Conservation (phyloP, 2,329 filamentous ascomycete species). For the Pseudocercospora pini-densiflorae region DNA sequence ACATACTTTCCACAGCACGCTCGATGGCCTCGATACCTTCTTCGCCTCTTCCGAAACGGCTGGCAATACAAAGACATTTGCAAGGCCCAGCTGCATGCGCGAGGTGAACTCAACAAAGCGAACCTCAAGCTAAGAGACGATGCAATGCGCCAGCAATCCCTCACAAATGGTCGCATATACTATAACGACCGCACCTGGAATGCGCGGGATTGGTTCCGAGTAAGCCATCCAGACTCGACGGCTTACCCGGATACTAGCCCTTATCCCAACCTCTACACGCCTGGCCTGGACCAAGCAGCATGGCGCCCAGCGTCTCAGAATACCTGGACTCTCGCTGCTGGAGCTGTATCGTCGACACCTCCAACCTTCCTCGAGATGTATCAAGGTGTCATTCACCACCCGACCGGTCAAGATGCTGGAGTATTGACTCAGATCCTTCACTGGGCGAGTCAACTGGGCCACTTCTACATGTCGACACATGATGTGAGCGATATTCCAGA, state of each 20-base stretch:
- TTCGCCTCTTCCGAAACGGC: constrained; percentile 5
- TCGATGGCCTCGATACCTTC: background rate
- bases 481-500: background rate
- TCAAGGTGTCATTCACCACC: constrained; percentile 2
- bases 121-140: background rate
- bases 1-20: constrained; percentile 3
- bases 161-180: background rate
- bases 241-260: background rate
- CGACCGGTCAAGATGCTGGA: constrained; percentile 13
- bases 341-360: background rate
- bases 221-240: background rate
- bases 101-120: background rate
- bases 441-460: background rate
- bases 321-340: background rate
- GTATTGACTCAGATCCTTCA: constrained; percentile 6
- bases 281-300: background rate
- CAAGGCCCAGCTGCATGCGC: background rate
- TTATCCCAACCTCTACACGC: background rate
- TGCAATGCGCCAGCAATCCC: background rate
- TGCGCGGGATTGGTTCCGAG: background rate
- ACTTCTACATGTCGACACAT: constrained; percentile 26
- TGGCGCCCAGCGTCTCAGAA: background rate
- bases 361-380: background rate
- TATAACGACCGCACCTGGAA: background rate
- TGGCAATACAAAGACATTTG: background rate